Conservation (phyloP, 2,329 filamentous ascomycete species). For the Cercospora sojina region DNA sequence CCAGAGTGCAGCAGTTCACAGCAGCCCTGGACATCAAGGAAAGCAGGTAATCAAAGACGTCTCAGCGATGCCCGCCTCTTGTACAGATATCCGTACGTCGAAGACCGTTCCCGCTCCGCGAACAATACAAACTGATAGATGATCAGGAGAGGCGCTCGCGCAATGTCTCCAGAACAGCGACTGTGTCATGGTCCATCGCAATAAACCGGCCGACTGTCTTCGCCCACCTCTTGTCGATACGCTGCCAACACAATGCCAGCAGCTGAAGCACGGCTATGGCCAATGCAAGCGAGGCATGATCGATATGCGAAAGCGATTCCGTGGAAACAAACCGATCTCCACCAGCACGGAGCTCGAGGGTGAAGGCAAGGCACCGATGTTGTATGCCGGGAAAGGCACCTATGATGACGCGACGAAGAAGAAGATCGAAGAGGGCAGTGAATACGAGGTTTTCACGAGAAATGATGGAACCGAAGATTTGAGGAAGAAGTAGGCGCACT, state of each 20-base stretch:
- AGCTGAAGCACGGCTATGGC: conserved; percentile 87
- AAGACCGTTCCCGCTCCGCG: neutral
- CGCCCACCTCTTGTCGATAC: conserved; percentile 76
- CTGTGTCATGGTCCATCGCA: conserved; percentile 89
- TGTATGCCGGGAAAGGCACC: conserved; percentile 69
- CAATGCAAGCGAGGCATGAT: conserved; percentile 96
- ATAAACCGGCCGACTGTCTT: conserved; percentile 84
- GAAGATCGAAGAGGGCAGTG: conserved; percentile 35
- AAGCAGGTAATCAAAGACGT: neutral
- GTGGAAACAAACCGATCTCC: conserved; percentile 84
- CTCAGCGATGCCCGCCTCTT: conserved; percentile 79
- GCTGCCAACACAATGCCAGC: conserved; percentile 84
- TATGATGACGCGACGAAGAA: conserved; percentile 31
- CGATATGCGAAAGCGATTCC: conserved; percentile 98
- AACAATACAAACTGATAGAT: conserved; percentile 7
- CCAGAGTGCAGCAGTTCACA: neutral
- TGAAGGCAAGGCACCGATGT: conserved; percentile 52
- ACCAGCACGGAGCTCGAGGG: conserved; percentile 63
- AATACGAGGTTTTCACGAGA: conserved; percentile 35
- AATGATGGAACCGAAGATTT: conserved; percentile 36
- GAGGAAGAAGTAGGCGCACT: conserved; percentile 31
- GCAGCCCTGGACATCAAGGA: neutral
- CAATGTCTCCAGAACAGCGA: conserved; percentile 94
- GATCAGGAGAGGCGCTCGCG: conserved; percentile 80
- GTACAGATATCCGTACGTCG: conserved; percentile 86